Evolutionary conservation across 441 rosid genomes (phyloP), one percentile per base, ranked within the genome.

Genomic region (Manihot esculenta): DNA sequence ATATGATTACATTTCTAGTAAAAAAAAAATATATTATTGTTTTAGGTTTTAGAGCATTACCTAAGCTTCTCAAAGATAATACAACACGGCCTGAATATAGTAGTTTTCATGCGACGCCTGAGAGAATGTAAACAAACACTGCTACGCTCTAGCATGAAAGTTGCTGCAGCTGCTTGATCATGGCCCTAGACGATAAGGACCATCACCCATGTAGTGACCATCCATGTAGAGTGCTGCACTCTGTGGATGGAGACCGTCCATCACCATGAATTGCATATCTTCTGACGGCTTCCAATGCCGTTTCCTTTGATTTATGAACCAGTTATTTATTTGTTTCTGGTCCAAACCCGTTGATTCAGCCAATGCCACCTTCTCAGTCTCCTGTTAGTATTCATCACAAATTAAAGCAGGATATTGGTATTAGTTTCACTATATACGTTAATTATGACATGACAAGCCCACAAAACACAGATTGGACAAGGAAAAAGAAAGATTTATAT

Each of bases 241-340:
- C 62, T 87, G 99, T 0, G 90, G 90, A 72, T 90, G 94, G 26
- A 92, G 84, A 62, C 96, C 97, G 77, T 94, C 98, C 98, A 94
- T 94, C 68, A 92, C 98, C 98, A 94, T 90, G 85, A 94, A 94
- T 71, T 92, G 99, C 94, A 92, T 92, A 73, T 94, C 99, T 80
- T 94, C 99, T 0, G 99, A 92, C 17, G 99, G 98, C 80, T 92
- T 94, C 99, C 99, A 94, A 67, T 94, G 99, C 62, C 99, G 85
- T 66, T 94, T 94, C 84, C 99, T 84, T 76, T 94, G 99, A 75
- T 94, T 94, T 74, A 94, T 94, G 81, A 94, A 94, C 99, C 99
- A 94, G 64, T 94, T 94, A 62, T 94, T 94, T 67, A 94, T 94
- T 75, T 94, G 99, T 72, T 94, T 94, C 87, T 94, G 99, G 84